A percentile compares a stretch with the other conserved stretches of the same genome.
Conservation (phyloP, 2,329 filamentous ascomycete genomes). For the Cladosporium sp. region DNA sequence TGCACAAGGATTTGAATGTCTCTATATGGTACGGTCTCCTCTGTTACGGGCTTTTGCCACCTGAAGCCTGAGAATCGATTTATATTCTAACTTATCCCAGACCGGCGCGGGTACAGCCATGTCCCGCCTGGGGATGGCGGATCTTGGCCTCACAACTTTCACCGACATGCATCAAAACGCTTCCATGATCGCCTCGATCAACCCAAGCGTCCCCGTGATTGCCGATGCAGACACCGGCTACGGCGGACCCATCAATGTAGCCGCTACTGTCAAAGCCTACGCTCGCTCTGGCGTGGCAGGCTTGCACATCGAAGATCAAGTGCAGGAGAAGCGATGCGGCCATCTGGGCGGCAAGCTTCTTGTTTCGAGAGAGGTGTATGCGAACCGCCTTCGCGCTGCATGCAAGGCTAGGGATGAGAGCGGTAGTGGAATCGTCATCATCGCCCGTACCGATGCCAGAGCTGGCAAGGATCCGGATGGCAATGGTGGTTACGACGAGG, state of each 20-base stretch:
- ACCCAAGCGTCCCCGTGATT: slow-evolving; percentile 52
- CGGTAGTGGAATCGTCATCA: slow-evolving; percentile 54
- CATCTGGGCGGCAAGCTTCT: slow-evolving; percentile 56
- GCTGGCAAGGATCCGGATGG: slow-evolving; percentile 28
- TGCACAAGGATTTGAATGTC: slow-evolving; percentile 54
- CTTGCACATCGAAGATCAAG: slow-evolving; percentile 57
- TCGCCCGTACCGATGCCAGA: slow-evolving; percentile 56
- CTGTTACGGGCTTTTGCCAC: not conserved
- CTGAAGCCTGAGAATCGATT: not conserved
- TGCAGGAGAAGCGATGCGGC: slow-evolving; percentile 57
- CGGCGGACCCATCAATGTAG: slow-evolving; percentile 36
- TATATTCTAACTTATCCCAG: slow-evolving; percentile 28
- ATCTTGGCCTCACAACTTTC: slow-evolving; percentile 56
- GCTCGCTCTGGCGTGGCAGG: slow-evolving; percentile 50
- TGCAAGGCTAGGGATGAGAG: slow-evolving; percentile 41
- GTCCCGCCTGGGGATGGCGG: slow-evolving; percentile 56
- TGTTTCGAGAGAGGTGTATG: slow-evolving; percentile 44
- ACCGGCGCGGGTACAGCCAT: slow-evolving; percentile 58
- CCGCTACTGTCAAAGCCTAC: slow-evolving; percentile 22
- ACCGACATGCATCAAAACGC: slow-evolving; percentile 59
- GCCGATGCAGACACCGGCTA: slow-evolving; percentile 57
- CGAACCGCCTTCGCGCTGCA: slow-evolving; percentile 51
- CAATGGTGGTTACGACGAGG: slow-evolving; percentile 49
- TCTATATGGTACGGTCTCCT: slow-evolving; percentile 56
- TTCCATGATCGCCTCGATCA: slow-evolving; percentile 57